A percentile compares a stretch with the other conserved stretches of the same genome.
These are phyloP conservation scores for Neurospora discreta DNA, from an alignment of 495 filamentous ascomycete genomes.

Conservation along the genomic window DNA sequence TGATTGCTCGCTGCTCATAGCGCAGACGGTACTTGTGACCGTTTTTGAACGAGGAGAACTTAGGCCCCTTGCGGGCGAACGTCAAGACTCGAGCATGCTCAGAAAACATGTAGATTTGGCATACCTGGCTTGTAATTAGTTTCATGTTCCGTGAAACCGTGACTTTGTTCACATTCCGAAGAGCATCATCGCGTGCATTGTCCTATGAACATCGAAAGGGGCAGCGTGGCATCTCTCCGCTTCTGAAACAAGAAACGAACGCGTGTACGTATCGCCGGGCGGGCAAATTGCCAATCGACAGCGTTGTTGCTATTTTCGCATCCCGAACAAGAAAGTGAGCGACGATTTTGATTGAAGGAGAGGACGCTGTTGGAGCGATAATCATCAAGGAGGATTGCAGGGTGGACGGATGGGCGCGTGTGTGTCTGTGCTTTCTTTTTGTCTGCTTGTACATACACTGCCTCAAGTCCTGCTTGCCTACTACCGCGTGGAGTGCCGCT, in stretches of 20 bases:
- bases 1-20: background rate
- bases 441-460: background rate
- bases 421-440: background rate
- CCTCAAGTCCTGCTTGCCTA: background rate
- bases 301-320: background rate
- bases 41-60: background rate
- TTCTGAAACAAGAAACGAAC: background rate
- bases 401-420: background rate
- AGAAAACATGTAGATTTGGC: background rate
- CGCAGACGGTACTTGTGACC: background rate
- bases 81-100: background rate
- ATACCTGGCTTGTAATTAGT: background rate
- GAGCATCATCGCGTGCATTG: background rate
- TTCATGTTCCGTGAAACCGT: background rate
- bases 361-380: background rate
- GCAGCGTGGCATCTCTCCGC: background rate
- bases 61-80: background rate
- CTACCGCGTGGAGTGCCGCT: background rate
- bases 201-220: background rate
- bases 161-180: background rate
- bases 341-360: background rate
- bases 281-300: background rate
- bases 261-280: background rate
- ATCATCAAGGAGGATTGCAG: background rate
- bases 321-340: background rate